Evolutionary conservation across 2,329 filamentous ascomycete genomes (phyloP).

Genomic region (Bimuria novae-zelandiae): DNA sequence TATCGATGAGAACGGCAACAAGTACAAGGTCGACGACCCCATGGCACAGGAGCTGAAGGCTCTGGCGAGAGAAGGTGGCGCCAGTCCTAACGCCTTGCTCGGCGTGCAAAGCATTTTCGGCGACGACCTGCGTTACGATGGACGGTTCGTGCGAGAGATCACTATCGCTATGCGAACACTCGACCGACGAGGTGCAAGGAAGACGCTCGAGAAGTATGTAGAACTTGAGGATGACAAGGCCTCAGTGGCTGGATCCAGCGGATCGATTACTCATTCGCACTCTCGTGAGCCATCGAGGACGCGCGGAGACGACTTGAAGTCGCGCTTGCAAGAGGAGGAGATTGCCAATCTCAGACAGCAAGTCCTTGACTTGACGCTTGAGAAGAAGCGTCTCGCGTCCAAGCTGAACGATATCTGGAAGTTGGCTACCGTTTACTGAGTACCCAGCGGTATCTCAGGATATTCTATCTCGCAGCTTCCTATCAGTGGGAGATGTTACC

Average conservation of each 20-base stretch:
- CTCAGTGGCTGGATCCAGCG: background rate
- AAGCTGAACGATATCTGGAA: constrained; percentile 9
- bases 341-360: constrained; percentile 4
- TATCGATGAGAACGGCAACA: constrained; percentile 27
- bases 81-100: constrained; percentile 21
- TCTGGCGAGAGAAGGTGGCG: constrained; percentile 23
- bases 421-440: constrained; percentile 2
- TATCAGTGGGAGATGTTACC: background rate
- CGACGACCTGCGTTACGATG: constrained; percentile 31
- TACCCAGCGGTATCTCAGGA: background rate
- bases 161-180: constrained; percentile 21
- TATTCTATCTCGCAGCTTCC: background rate
- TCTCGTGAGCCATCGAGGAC: background rate
- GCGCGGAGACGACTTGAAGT: background rate
- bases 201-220: constrained; percentile 8
- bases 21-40: constrained; percentile 30
- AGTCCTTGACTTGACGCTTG: constrained; percentile 3
- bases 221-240: constrained; percentile 5
- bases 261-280: background rate
- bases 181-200: constrained; percentile 5
- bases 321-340: constrained; percentile 5
- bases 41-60: constrained; percentile 32
- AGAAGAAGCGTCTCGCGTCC: constrained; percentile 4
- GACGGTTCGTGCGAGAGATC: constrained; percentile 33
- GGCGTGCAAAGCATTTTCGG: constrained; percentile 29